These are phyloP conservation scores for Zea luxurians DNA, from an alignment of 176 grass and related monocot species.

Conservation along the genomic window DNA sequence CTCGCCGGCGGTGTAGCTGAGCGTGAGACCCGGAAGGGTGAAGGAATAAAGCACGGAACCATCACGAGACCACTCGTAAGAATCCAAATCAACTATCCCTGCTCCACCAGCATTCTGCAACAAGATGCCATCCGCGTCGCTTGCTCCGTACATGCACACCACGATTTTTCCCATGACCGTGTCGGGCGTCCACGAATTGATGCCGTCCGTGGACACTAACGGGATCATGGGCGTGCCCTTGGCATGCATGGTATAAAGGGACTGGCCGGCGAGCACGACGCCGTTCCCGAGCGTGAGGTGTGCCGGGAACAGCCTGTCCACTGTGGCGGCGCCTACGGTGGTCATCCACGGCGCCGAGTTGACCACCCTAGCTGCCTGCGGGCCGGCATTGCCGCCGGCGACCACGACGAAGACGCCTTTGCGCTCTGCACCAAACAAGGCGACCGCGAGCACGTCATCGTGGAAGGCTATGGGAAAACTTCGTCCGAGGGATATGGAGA, in stretches of 20 bases:
- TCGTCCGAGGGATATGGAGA: neutral
- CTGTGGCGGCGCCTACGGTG: neutral
- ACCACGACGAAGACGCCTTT: neutral
- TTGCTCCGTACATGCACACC: neutral
- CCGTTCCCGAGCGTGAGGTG: neutral
- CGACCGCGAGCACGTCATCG: neutral
- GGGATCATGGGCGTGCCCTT: neutral
- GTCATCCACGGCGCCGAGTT: conserved; percentile 22
- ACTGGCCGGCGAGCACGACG: neutral
- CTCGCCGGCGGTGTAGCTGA: neutral
- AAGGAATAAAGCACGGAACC: rapidly evolving
- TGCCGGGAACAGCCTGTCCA: conserved; percentile 22
- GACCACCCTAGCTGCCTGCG: neutral
- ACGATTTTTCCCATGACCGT: neutral
- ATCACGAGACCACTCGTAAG: neutral
- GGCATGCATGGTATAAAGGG: neutral
- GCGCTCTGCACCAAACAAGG: neutral
- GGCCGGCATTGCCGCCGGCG: neutral
- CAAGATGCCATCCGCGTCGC: rapidly evolving
- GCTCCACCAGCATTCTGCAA: neutral
- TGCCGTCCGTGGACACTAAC: neutral
- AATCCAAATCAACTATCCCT: neutral
- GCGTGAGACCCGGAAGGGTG: neutral
- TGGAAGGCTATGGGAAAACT: neutral
- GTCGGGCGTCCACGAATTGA: neutral